Evolutionary conservation across 768 basidiomycete species (phyloP).

Genomic region (Kwoniella sp.): DNA sequence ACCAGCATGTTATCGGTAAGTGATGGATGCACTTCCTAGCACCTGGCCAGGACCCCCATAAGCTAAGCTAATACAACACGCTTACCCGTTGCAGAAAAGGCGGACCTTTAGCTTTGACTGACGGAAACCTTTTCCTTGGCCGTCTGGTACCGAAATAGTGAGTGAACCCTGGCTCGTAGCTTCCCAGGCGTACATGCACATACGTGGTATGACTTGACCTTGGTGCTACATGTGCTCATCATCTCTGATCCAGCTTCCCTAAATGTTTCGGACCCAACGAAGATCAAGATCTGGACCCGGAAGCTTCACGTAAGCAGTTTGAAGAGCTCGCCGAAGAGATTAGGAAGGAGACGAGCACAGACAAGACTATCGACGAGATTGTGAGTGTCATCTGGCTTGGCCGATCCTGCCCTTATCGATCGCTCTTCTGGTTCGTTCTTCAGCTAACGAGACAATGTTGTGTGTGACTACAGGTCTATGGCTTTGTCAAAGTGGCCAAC

Average conservation of each 20-base stretch:
- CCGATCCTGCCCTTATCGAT: too few species aligned
- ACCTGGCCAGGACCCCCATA: too few species aligned
- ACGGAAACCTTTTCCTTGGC: conserved; percentile 49
- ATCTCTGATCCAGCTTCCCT: conserved; percentile 62
- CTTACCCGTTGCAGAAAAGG: conserved; percentile 66
- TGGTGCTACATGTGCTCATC: background rate
- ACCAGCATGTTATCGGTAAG: conserved; percentile 62
- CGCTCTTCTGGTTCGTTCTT: background rate
- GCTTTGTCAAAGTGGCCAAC: conserved; percentile 93
- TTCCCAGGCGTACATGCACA: background rate
- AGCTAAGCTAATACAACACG: background rate
- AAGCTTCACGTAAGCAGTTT: conserved; percentile 71
- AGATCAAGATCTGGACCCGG: conserved; percentile 76
- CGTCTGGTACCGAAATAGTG: conserved; percentile 68
- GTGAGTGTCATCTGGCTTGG: too few species aligned
- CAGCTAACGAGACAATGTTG: background rate
- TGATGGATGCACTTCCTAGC: background rate
- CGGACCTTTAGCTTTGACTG: conserved; percentile 66
- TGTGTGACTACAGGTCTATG: conserved; percentile 75
- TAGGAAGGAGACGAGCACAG: conserved; percentile 62
- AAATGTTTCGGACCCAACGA: conserved; percentile 92
- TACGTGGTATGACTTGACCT: background rate
- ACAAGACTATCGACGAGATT: conserved; percentile 25
- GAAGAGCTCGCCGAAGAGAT: conserved; percentile 71
- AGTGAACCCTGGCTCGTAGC: background rate